A percentile compares a stretch with the other conserved stretches of the same genome.
These are phyloP conservation scores for Sanghuangporus baumii DNA, from an alignment of 1,284 basidiomycete genomes.

Conservation along the genomic window DNA sequence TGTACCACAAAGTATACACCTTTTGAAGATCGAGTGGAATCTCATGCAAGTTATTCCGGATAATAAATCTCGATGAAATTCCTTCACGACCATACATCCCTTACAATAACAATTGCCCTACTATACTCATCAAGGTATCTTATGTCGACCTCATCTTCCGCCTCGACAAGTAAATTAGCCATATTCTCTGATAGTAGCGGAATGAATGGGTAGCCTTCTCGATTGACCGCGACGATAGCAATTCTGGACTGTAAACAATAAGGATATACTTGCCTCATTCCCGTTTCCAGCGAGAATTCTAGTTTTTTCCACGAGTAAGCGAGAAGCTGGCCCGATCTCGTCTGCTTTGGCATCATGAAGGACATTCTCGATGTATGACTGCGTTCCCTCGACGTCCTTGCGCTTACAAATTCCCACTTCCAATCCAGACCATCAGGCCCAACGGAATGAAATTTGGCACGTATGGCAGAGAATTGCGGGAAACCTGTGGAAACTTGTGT, in stretches of 20 bases:
- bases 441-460: background rate
- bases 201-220: background rate
- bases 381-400: background rate
- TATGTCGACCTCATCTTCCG: background rate
- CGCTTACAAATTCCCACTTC: background rate
- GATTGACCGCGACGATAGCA: background rate
- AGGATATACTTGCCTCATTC: no score
- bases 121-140: background rate
- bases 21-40: no score
- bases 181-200: background rate
- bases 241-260: no score
- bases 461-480: background rate
- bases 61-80: background rate
- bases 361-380: background rate
- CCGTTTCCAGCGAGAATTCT: background rate
- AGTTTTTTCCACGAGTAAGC: background rate
- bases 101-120: background rate
- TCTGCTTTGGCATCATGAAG: background rate
- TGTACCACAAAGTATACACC: no score
- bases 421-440: background rate
- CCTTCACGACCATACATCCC: background rate
- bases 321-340: background rate
- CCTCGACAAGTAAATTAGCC: background rate
- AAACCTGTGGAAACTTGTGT: background rate
- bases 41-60: background rate